phyloP scores from a whole-genome alignment of 257 asterid genomes.

The Paulownia fortunei region DNA sequence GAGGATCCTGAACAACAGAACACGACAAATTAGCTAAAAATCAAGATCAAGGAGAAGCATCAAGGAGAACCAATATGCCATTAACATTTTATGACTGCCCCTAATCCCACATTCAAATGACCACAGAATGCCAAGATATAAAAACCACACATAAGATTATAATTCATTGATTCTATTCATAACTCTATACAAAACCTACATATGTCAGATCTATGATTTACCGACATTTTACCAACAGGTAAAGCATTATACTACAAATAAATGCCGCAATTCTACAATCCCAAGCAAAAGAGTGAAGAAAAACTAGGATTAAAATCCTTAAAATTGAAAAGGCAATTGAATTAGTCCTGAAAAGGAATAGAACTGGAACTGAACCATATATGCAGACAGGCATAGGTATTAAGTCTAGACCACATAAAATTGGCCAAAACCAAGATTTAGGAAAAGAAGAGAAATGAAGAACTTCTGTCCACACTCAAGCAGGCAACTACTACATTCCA shows the following conservation, averaged over 20 bases:
- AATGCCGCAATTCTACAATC: not conserved
- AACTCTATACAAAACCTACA: not conserved
- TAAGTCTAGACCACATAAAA: not conserved
- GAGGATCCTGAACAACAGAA: constrained; percentile 64
- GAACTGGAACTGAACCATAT: not conserved
- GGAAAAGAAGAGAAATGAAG: not conserved
- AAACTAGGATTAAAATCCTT: not conserved
- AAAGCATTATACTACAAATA: not conserved
- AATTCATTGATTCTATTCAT: not conserved
- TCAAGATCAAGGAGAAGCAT: constrained; percentile 8
- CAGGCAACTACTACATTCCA: constrained; percentile 10
- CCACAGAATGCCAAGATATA: constrained; percentile 15
- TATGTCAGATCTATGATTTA: not conserved
- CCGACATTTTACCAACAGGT: not conserved
- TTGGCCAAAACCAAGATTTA: not conserved
- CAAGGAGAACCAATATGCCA: constrained; percentile 3
- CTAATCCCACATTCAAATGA: constrained; percentile 8
- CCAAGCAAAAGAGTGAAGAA: not conserved
- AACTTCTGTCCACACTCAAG: not conserved
- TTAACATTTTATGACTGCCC: not conserved
- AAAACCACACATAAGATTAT: not conserved
- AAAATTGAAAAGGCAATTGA: constrained; percentile 12
- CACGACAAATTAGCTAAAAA: constrained; percentile 13
- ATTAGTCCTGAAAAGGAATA: not conserved
- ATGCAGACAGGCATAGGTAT: not conserved